phyloP scores from a whole-genome alignment of 768 basidiomycete genomes.

The Boletus pseudopeckii region DNA sequence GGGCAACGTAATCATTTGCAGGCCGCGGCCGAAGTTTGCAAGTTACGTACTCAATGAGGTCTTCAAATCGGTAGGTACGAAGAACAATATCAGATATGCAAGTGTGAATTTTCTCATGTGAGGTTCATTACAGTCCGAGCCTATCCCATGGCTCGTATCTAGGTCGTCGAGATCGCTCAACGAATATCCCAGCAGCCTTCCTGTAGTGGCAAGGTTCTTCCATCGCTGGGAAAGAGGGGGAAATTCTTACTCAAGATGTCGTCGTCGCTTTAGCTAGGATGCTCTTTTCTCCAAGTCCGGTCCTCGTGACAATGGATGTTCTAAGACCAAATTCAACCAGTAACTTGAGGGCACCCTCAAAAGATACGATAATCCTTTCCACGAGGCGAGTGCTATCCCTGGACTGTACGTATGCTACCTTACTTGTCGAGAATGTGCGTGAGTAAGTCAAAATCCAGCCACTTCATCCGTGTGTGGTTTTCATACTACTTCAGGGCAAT shows the following conservation, averaged over 20 bases:
- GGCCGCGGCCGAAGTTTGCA: not conserved
- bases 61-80: not conserved
- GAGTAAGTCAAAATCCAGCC: too few relatives aligned
- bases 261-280: not conserved
- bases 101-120: not conserved
- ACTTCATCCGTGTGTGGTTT: not conserved
- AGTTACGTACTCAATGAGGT: not conserved
- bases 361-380: not conserved
- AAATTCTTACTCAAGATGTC: not conserved
- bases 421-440: not conserved
- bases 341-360: not conserved
- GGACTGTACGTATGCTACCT: not conserved
- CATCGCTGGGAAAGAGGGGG: not conserved
- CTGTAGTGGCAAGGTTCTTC: not conserved
- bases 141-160: not conserved
- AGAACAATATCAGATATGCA: not conserved
- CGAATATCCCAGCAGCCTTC: not conserved
- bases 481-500: not conserved
- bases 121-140: not conserved
- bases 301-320: not conserved
- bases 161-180: not conserved
- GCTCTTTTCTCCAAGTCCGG: not conserved
- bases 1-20: not conserved
- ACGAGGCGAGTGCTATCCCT: not conserved
- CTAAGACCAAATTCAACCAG: not conserved